These are phyloP conservation scores for Podila minutissima DNA, from an alignment of 192 early-diverging fungal genomes.

Conservation along the genomic window DNA sequence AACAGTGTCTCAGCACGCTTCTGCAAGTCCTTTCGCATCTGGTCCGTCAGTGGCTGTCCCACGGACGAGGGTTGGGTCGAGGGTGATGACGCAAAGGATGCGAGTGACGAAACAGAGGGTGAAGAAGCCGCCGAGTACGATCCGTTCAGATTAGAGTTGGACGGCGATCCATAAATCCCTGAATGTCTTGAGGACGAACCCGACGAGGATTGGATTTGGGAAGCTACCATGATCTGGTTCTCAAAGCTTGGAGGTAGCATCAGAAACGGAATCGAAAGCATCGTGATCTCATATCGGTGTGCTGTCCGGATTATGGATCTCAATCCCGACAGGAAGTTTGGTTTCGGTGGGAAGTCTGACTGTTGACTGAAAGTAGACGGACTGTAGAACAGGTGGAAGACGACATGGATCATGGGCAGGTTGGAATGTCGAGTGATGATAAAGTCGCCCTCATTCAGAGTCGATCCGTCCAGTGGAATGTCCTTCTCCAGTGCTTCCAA, in stretches of 20 bases:
- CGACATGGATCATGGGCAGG: conserved; percentile 73
- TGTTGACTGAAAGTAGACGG: conserved; percentile 21
- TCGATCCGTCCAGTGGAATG: conserved; percentile 48
- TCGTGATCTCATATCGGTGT: conserved; percentile 68
- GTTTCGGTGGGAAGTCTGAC: conserved; percentile 27
- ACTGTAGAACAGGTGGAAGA: conserved; percentile 78
- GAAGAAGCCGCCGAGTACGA: conserved; percentile 7
- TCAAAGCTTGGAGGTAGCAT: conserved; percentile 61
- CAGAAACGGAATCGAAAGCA: conserved; percentile 72
- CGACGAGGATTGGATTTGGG: neutral
- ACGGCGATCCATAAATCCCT: conserved; percentile 11
- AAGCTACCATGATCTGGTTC: conserved; percentile 10
- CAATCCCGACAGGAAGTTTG: conserved; percentile 64
- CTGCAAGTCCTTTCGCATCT: conserved; percentile 51
- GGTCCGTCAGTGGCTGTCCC: conserved; percentile 12
- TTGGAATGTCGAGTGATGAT: conserved; percentile 83
- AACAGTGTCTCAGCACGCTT: conserved; percentile 59
- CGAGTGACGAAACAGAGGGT: conserved; percentile 12
- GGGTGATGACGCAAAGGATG: conserved; percentile 10
- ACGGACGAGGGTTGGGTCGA: neutral
- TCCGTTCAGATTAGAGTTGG: neutral
- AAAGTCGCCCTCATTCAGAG: conserved; percentile 65
- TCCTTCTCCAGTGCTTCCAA: conserved; percentile 63
- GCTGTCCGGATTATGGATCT: conserved; percentile 69
- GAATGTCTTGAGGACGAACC: conserved; percentile 12